Percentiles rank a stretch among this genome's conserved stretches.
phyloP scores from a whole-genome alignment of 208 protist species.

The Balamuthia mandrillaris region DNA sequence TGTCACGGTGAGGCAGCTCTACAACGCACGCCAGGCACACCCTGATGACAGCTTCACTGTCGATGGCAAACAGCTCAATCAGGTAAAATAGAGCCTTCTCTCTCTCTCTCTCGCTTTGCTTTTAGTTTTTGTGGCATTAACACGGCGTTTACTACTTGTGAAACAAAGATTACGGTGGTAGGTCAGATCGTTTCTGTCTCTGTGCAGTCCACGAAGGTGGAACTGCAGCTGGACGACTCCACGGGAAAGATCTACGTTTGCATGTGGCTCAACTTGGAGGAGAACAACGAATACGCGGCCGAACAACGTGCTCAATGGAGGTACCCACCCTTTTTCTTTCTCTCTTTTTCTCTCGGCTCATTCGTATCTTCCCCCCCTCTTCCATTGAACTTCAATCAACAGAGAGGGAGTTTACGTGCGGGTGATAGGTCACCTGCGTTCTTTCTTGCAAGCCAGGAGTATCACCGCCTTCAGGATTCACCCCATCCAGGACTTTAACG shows the following conservation, averaged over 20 bases:
- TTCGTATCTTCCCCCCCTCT: not conserved
- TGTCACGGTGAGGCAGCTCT: not conserved
- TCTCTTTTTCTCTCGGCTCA: not conserved
- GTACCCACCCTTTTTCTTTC: not conserved
- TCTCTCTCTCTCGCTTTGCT: not conserved
- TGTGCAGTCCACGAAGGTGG: constrained; percentile 16
- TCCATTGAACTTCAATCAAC: not conserved
- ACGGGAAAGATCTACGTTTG: not conserved
- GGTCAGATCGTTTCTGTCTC: not conserved
- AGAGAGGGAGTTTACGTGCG: not conserved
- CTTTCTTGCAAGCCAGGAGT: not conserved
- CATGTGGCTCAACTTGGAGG: constrained; percentile 22
- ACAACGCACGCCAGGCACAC: not conserved
- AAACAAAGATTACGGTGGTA: constrained; percentile 11
- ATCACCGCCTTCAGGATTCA: not conserved
- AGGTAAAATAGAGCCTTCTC: not conserved
- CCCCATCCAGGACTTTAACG: not conserved
- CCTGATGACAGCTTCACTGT: constrained; percentile 15
- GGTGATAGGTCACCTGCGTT: constrained; percentile 17
- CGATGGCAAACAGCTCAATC: constrained; percentile 4
- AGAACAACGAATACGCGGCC: not conserved
- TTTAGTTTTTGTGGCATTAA: not conserved
- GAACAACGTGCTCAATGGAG: not conserved
- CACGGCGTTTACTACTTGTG: not conserved
- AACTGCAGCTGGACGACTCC: not conserved